These are phyloP conservation scores for Drechslerella dactyloides DNA, from an alignment of 2,329 filamentous ascomycete genomes.

Conservation along the genomic window DNA sequence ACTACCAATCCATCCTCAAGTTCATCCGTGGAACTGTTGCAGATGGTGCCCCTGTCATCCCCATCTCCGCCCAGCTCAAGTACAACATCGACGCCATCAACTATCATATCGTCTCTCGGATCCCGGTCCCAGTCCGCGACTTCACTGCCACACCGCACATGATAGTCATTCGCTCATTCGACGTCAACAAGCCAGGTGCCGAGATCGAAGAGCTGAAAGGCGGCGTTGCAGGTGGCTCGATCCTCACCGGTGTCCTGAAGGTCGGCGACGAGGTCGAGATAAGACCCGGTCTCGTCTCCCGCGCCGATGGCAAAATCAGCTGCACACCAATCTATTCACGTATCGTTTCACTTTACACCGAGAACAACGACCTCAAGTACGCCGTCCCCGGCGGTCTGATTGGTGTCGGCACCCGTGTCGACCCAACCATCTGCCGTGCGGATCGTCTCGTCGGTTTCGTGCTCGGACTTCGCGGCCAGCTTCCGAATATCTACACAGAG, in stretches of 20 bases:
- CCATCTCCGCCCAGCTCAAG: slow-evolving; percentile 96
- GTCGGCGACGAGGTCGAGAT: slow-evolving; percentile 98
- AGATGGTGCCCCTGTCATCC: slow-evolving; percentile 92
- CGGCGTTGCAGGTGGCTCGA: slow-evolving; percentile 96
- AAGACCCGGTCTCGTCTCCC: slow-evolving; percentile 94
- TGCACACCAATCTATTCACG: slow-evolving; percentile 97
- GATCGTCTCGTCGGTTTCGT: slow-evolving; percentile 99
- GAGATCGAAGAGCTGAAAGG: slow-evolving; percentile 98
- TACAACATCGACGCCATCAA: slow-evolving; percentile 99
- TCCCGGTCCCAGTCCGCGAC: slow-evolving; percentile 88
- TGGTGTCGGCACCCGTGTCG: slow-evolving; percentile 95
- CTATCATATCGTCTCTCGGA: slow-evolving; percentile 92
- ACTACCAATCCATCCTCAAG: slow-evolving; percentile 96
- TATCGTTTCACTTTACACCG: slow-evolving; percentile 92
- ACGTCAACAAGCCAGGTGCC: slow-evolving; percentile 99
- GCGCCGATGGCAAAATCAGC: slow-evolving; percentile 90
- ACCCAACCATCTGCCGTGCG: slow-evolving; percentile 96
- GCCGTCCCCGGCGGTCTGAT: slow-evolving; percentile 97
- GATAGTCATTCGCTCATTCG: slow-evolving; percentile 99
- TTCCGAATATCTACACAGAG: slow-evolving; percentile 97
- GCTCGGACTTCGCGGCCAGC: slow-evolving; percentile 86
- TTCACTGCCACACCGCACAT: slow-evolving; percentile 93
- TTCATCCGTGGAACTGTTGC: slow-evolving; percentile 98
- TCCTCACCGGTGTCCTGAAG: slow-evolving; percentile 95
- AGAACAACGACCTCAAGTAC: slow-evolving; percentile 98